A percentile compares a stretch with the other conserved stretches of the same genome.
phyloP scores from a whole-genome alignment of 495 filamentous ascomycete species.

The Pseudotulostoma volvatum region DNA sequence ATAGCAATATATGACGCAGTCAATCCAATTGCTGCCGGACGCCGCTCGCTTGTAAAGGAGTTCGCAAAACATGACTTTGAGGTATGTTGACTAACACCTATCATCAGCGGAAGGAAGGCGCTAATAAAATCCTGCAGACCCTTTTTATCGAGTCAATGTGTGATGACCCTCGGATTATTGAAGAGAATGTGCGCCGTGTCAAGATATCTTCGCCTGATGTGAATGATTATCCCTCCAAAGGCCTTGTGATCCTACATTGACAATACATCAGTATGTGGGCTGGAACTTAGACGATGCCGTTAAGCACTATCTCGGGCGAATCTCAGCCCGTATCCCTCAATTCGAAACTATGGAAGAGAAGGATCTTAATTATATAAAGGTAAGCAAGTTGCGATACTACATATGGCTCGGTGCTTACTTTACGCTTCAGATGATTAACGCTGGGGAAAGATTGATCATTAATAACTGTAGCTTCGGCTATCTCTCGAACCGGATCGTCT shows the following conservation, averaged over 20 bases:
- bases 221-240: constrained; percentile 6
- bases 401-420: constrained; percentile 6
- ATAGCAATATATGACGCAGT: constrained; percentile 98
- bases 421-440: constrained; percentile 76
- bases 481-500: constrained; percentile 88
- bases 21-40: constrained; percentile 75
- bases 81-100: constrained; percentile 26
- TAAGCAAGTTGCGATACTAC: constrained; percentile 16
- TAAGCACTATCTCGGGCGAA: constrained; percentile 74
- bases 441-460: constrained; percentile 76
- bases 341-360: constrained; percentile 94
- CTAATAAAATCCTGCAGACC: constrained; percentile 37
- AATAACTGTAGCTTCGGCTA: constrained; percentile 96
- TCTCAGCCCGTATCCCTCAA: constrained; percentile 78
- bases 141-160: constrained; percentile 94
- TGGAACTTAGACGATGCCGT: constrained; percentile 89
- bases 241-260: constrained; percentile 9
- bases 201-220: constrained; percentile 98
- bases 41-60: constrained; percentile 77
- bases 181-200: constrained; percentile 91
- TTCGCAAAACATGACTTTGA: constrained; percentile 92
- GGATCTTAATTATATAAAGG: constrained; percentile 90
- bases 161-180: constrained; percentile 80
- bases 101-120: constrained; percentile 1
- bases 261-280: constrained; percentile 47